Evolutionary conservation across 805 yeast genomes (phyloP), one percentile per base, ranked within the genome.

Genomic region (Candida namnaoensis): DNA sequence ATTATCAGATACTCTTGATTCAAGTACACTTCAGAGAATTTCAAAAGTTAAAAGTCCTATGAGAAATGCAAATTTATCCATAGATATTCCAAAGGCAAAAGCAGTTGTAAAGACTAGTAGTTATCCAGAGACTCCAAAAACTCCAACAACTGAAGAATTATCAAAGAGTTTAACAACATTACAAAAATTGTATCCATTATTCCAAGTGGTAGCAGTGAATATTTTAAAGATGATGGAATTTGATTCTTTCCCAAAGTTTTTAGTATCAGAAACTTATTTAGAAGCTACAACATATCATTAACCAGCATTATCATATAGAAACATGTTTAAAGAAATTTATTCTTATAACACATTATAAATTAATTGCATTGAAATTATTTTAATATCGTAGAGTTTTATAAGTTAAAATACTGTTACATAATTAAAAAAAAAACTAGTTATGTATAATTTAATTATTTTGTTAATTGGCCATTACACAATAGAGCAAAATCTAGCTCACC

Each of bases 241-340:
- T 32, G 95, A 86, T 60, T 82, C 93, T 7, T 68, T 82, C 34
- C 84, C 84, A 3, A 85, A 84, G 55, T 85, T 86, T 49, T 44
- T 80, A 33, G 56, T 53, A 9, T 72, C 79, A 0, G 64, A 63
- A 5, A 47, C 62, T 5, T 64, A 62, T 41, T 56, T 50, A 37
- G 68, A 64, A 32, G 62, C 67, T 8, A 47, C 14, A 34, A 19
- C 30, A 24, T 25, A 13, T 30, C n/a, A 30, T 26, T 26, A 26
- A 26, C 4, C 28, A 26, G 19, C 19, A 19, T 19, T 19, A 19
- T 19, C 2, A 19, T 19, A 19, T 19, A 19, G 3, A 19, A 19
- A 19, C 3, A 3, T 19, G 19, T 19, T 19, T 19, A 19, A 19
- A 19, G 19, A 19, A 19, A 19, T 3, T 19, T 19, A 19, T 19